phyloP scores from a whole-genome alignment of 1,139 yeast species.

The Pichia inconspicua region DNA sequence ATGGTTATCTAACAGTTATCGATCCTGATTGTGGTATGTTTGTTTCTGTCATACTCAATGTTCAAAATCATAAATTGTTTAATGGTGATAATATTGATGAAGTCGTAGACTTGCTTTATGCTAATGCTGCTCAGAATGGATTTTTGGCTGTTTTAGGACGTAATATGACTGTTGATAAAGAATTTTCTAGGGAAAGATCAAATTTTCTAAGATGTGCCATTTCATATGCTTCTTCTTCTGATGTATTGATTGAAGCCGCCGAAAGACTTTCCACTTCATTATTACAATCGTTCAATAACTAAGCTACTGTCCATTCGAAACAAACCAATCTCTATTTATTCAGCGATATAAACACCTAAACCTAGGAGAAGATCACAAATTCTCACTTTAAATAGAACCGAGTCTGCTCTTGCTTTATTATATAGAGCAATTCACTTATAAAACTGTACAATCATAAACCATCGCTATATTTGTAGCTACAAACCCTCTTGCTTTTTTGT shows the following conservation, averaged over 20 bases:
- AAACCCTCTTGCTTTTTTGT: too few species aligned
- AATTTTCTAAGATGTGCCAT: constrained; percentile 43
- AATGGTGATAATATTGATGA: constrained; percentile 10
- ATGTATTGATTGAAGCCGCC: constrained; percentile 38
- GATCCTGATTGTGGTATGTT: constrained; percentile 68
- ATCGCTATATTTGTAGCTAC: too few species aligned
- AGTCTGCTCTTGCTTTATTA: too few species aligned
- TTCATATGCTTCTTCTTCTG: constrained; percentile 36
- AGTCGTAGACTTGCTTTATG: constrained; percentile 27
- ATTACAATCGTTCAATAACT: too few species aligned
- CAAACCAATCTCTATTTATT: too few species aligned
- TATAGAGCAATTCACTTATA: too few species aligned
- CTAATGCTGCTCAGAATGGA: constrained; percentile 34
- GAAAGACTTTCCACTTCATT: constrained; percentile 29
- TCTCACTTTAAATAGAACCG: too few species aligned
- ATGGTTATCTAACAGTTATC: constrained; percentile 24
- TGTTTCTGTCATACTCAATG: constrained; percentile 47
- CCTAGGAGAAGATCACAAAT: too few species aligned
- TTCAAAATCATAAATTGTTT: constrained; percentile 27
- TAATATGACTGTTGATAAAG: constrained; percentile 38
- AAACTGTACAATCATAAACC: too few species aligned
- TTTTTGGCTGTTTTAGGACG: constrained; percentile 42
- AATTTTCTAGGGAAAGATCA: constrained; percentile 23
- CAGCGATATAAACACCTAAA: too few species aligned
- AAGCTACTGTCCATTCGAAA: too few species aligned